phyloP scores from a whole-genome alignment of 306 rosid species.

The Malus fusca region DNA sequence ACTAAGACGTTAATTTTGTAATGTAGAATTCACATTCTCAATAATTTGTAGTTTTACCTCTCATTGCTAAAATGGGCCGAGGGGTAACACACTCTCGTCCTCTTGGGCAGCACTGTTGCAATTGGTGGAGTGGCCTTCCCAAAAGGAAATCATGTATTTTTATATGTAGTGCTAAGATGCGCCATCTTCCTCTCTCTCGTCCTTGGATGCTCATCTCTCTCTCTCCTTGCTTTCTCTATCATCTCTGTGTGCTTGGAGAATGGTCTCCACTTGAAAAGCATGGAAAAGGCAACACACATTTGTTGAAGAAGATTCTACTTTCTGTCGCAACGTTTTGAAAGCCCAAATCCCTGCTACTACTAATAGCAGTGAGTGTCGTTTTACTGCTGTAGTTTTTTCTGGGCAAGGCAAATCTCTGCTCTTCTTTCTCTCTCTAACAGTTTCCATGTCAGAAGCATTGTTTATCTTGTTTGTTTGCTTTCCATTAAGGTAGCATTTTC shows the following conservation, averaged over 20 bases:
- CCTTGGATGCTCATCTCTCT: background rate
- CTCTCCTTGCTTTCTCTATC: background rate
- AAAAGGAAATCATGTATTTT: background rate
- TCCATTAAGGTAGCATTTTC: background rate
- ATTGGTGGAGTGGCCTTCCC: background rate
- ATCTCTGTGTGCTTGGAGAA: background rate
- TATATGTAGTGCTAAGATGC: constrained; percentile 9
- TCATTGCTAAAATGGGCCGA: too few relatives aligned
- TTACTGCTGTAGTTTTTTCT: constrained; percentile 6
- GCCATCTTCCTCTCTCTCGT: background rate
- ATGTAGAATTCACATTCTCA: background rate
- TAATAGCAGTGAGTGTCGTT: background rate
- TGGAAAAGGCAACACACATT: constrained; percentile 2
- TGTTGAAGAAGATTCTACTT: constrained; percentile 21
- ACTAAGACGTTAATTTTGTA: too few relatives aligned
- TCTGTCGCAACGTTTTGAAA: constrained; percentile 21
- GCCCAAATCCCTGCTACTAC: background rate
- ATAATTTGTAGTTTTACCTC: too few relatives aligned
- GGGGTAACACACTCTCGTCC: too few relatives aligned
- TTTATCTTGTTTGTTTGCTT: constrained; percentile 7
- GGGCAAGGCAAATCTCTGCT: constrained; percentile 2
- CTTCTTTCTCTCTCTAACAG: constrained; percentile 14
- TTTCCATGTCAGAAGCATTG: constrained; percentile 28
- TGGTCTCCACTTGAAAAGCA: constrained; percentile 18
- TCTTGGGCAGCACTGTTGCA: too few relatives aligned